Evolutionary conservation across 1,284 basidiomycete genomes (phyloP).

Genomic region (Coniferiporia sulphurascens): DNA sequence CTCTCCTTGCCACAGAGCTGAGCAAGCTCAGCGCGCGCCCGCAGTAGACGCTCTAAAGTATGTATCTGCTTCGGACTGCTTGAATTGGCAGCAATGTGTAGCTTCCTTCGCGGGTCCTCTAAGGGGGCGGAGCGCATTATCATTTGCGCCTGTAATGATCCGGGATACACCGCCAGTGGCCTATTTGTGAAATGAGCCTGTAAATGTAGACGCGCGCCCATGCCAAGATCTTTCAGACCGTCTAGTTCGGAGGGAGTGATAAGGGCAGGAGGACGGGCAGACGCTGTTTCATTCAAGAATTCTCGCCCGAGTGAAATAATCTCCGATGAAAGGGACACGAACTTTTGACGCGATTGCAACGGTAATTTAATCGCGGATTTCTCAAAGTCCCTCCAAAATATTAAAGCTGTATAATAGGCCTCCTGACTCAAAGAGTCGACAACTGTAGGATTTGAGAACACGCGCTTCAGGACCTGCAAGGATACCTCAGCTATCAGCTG

Average conservation of each 20-base stretch:
- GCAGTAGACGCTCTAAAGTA: conserved; percentile 72
- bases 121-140: conserved; percentile 83
- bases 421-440: conserved; percentile 60
- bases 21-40: conserved; percentile 74
- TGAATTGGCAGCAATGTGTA: conserved; percentile 74
- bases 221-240: conserved; percentile 64
- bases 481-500: conserved; percentile 15
- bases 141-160: conserved; percentile 87
- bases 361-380: conserved; percentile 94
- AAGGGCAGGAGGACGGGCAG: conserved; percentile 56
- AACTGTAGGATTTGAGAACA: conserved; percentile 59
- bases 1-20: conserved; percentile 76
- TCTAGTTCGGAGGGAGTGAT: conserved; percentile 63
- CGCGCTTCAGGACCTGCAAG: conserved; percentile 54
- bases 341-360: conserved; percentile 68
- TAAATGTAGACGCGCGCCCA: conserved; percentile 62
- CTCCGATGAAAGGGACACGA: conserved; percentile 89
- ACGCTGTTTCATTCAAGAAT: conserved; percentile 69
- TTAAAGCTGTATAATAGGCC: conserved; percentile 80
- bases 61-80: conserved; percentile 67
- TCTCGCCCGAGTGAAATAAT: conserved; percentile 86
- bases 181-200: conserved; percentile 72
- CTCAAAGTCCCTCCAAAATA: conserved; percentile 96
- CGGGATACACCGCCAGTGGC: conserved; percentile 72
- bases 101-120: conserved; percentile 74